phyloP scores from a whole-genome alignment of 352 stramenopile genomes.

The Hyaloperonospora arabidopsidis region DNA sequence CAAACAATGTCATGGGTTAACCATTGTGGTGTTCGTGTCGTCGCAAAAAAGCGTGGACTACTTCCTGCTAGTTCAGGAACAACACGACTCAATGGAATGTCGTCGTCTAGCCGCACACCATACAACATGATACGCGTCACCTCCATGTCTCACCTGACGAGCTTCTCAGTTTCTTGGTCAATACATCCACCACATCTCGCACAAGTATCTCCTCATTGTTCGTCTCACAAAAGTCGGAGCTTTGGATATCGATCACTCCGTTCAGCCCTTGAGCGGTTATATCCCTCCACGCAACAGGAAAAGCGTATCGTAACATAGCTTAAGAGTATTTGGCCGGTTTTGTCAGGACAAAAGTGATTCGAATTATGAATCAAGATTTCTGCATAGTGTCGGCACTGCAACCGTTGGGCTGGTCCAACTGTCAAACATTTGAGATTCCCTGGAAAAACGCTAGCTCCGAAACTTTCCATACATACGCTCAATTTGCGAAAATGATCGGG shows the following conservation, averaged over 20 bases:
- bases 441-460: too few relatives aligned
- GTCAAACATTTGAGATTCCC: too few relatives aligned
- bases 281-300: neutral
- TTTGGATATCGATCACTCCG: neutral
- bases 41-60: slow-evolving; percentile 10
- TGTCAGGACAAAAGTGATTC: neutral
- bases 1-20: slow-evolving; percentile 1
- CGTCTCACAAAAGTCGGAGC: neutral
- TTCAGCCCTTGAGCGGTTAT: neutral
- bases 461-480: too few relatives aligned
- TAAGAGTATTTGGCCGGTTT: neutral
- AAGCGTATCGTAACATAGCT: neutral
- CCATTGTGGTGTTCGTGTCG: neutral
- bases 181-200: neutral
- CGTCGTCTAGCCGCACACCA: neutral
- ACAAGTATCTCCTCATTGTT: neutral
- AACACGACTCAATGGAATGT: neutral
- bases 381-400: too few relatives aligned
- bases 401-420: too few relatives aligned
- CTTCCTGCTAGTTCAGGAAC: slow-evolving; percentile 4
- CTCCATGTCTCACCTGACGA: too few relatives aligned
- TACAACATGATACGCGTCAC: neutral
- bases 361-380: neutral
- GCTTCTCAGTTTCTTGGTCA: neutral
- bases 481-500: too few relatives aligned